phyloP scores from a whole-genome alignment of 257 asterid species.

The Lycium ferocissimum region DNA sequence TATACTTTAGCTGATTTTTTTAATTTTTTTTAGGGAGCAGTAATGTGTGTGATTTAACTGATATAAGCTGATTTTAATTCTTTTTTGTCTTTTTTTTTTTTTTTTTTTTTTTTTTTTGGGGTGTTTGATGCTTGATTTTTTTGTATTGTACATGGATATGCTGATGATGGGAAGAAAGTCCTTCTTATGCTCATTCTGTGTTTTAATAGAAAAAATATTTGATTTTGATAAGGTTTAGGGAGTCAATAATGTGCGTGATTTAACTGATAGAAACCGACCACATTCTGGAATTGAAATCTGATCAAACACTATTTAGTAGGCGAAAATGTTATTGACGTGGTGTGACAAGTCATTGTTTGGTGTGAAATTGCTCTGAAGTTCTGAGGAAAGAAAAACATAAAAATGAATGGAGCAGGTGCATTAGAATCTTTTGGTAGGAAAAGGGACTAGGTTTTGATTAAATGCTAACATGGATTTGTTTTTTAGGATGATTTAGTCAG shows the following conservation, averaged over 20 bases:
- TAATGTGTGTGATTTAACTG: background rate
- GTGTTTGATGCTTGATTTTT: background rate
- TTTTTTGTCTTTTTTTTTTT: too few relatives aligned
- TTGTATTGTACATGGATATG: background rate
- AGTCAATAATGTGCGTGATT: too few relatives aligned
- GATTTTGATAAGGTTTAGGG: too few relatives aligned
- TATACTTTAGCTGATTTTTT: background rate
- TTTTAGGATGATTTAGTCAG: slow-evolving; percentile 22
- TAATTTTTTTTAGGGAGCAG: background rate
- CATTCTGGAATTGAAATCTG: background rate
- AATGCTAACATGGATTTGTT: slow-evolving; percentile 6
- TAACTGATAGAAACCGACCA: background rate
- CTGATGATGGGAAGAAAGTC: too few relatives aligned
- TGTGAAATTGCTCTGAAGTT: background rate
- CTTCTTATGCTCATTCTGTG: too few relatives aligned
- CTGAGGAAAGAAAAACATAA: background rate
- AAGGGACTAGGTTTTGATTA: background rate
- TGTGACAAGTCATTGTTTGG: background rate
- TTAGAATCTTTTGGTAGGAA: slow-evolving; percentile 20
- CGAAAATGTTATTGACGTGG: background rate
- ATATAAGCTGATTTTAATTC: too few relatives aligned
- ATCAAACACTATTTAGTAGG: background rate
- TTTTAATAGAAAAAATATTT: too few relatives aligned
- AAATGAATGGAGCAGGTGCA: background rate
- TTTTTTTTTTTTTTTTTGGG: background rate